These are phyloP conservation scores for Talaromyces marneffei DNA, from an alignment of 2,329 filamentous ascomycete species.

Conservation along the genomic window DNA sequence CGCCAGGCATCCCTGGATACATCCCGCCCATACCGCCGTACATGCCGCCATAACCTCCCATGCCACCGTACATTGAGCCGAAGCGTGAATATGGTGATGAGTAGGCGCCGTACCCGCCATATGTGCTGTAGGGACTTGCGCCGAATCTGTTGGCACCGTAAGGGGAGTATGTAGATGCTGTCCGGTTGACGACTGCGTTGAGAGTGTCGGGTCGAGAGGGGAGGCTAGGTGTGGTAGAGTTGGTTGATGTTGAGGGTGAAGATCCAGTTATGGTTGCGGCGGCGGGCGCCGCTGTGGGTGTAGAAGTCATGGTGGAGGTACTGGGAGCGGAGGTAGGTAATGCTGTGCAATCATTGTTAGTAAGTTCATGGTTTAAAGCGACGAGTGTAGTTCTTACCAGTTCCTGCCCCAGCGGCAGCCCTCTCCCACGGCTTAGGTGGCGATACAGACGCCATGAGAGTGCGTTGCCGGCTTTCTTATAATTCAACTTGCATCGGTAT, in stretches of 20 bases:
- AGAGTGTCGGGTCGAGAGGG: conserved; percentile 77
- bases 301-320: background rate
- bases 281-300: conserved; percentile 24
- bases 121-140: conserved; percentile 44
- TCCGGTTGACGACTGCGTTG: conserved; percentile 75
- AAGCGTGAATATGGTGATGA: conserved; percentile 29
- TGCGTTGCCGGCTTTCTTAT: conserved; percentile 15
- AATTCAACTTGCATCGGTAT: conserved; percentile 10
- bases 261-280: conserved; percentile 32
- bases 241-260: conserved; percentile 39
- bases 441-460: conserved; percentile 58
- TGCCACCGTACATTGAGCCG: conserved; percentile 45
- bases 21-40: conserved; percentile 33
- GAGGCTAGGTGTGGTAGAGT: conserved; percentile 41
- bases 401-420: conserved; percentile 49
- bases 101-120: conserved; percentile 49
- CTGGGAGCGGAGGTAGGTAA: background rate
- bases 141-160: conserved; percentile 55
- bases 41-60: conserved; percentile 49
- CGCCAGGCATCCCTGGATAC: conserved; percentile 44
- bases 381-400: conserved; percentile 1
- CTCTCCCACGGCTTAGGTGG: conserved; percentile 98
- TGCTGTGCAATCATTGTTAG: background rate
- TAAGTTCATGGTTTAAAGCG: too few relatives aligned
- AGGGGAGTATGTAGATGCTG: conserved; percentile 72